These are phyloP conservation scores for Cunninghamia lanceolata DNA, from an alignment of 75 land plant genomes.

Conservation along the genomic window DNA sequence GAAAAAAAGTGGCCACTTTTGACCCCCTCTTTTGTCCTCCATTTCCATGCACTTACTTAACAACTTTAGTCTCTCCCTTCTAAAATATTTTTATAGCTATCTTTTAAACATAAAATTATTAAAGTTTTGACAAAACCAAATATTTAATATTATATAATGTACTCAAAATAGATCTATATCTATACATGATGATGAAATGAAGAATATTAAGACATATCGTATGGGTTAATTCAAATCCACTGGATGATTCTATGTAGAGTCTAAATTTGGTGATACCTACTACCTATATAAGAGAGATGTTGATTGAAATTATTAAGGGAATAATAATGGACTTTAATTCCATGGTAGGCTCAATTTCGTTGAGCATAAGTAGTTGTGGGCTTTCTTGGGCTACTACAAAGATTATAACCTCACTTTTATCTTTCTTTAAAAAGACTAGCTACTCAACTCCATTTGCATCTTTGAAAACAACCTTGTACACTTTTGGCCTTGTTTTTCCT, in stretches of 20 bases:
- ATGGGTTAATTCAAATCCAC: slow-evolving; percentile 27
- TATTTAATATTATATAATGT: too few relatives aligned
- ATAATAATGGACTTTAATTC: slow-evolving; percentile 27
- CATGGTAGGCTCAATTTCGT: slow-evolving; percentile 57
- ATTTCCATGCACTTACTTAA: too few relatives aligned
- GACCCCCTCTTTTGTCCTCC: too few relatives aligned
- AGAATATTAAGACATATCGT: neutral
- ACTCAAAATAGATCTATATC: neutral
- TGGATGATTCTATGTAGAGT: slow-evolving; percentile 61
- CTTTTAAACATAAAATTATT: too few relatives aligned
- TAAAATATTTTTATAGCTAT: too few relatives aligned
- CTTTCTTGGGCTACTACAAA: slow-evolving; percentile 69
- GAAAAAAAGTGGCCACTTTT: too few relatives aligned
- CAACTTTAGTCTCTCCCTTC: too few relatives aligned
- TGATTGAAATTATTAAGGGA: too few relatives aligned
- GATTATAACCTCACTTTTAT: slow-evolving; percentile 47
- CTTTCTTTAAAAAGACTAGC: neutral
- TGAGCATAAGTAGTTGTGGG: slow-evolving; percentile 75
- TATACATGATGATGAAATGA: too few relatives aligned
- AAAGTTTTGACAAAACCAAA: too few relatives aligned
- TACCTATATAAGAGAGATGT: slow-evolving; percentile 47
- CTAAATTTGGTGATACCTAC: too few relatives aligned
- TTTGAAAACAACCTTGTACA: slow-evolving; percentile 52
- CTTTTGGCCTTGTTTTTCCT: slow-evolving; percentile 29
- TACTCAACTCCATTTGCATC: slow-evolving; percentile 50